phyloP scores from a whole-genome alignment of 257 asterid species.

The Solanum tarijense region DNA sequence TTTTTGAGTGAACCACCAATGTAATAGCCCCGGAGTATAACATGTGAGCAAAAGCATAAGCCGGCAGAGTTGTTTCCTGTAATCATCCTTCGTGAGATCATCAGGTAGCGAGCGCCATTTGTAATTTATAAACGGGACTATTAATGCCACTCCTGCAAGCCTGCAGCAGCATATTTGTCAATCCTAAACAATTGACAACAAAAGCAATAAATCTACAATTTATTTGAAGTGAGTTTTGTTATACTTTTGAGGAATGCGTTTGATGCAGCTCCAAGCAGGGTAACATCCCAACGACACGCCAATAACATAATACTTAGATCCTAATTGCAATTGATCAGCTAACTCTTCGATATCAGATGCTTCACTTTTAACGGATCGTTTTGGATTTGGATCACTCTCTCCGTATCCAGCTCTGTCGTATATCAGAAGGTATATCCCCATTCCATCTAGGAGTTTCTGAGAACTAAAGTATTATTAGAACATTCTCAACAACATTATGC shows the following conservation, averaged over 20 bases:
- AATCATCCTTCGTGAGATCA: constrained; percentile 48
- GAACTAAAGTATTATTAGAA: constrained; percentile 19
- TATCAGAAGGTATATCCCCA: constrained; percentile 47
- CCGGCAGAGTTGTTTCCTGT: constrained; percentile 52
- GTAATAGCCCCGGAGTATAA: constrained; percentile 46
- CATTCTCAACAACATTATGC: background rate
- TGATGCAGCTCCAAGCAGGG: constrained; percentile 78
- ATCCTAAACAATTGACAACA: background rate
- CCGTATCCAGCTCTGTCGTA: constrained; percentile 96
- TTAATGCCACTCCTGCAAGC: constrained; percentile 70
- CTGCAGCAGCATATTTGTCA: constrained; percentile 20
- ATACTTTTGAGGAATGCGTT: constrained; percentile 58
- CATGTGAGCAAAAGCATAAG: constrained; percentile 37
- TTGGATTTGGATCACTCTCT: constrained; percentile 81
- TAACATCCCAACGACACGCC: constrained; percentile 82
- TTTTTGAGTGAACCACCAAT: constrained; percentile 91
- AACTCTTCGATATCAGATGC: constrained; percentile 82
- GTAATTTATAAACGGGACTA: constrained; percentile 72
- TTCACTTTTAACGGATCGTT: constrained; percentile 62
- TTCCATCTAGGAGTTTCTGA: constrained; percentile 57
- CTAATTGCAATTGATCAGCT: constrained; percentile 64
- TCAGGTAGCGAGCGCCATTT: constrained; percentile 81
- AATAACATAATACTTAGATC: constrained; percentile 54
- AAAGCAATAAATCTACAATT: background rate
- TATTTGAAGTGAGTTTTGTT: background rate